Evolutionary conservation across 179 eudicot species (phyloP).

Genomic region (Spergularia azorica): DNA sequence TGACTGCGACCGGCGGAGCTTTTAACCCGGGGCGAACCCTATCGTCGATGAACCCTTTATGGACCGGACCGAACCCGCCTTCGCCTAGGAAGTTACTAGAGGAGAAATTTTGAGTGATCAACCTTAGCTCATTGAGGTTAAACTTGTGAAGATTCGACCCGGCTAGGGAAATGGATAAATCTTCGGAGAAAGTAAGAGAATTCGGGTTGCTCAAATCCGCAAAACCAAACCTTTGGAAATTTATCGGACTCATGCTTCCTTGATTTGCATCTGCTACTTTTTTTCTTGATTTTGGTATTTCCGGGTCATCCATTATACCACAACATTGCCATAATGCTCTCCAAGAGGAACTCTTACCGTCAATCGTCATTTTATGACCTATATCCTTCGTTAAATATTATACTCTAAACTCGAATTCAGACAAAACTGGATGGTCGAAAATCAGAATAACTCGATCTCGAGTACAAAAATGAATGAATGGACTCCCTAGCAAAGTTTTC

Average conservation of each 20-base stretch:
- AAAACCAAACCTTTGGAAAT: conserved; percentile 26
- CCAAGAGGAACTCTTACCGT: conserved; percentile 32
- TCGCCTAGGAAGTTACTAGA: conserved; percentile 56
- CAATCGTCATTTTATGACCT: conserved; percentile 20
- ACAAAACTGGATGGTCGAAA: too few species aligned
- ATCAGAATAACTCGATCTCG: too few species aligned
- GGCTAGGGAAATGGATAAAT: conserved; percentile 46
- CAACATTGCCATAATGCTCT: conserved; percentile 33
- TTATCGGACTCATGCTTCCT: conserved; percentile 21
- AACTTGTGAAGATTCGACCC: conserved; percentile 46
- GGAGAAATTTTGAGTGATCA: conserved; percentile 51
- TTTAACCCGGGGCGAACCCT: conserved; percentile 48
- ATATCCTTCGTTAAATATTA: too few species aligned
- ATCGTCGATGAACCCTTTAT: conserved; percentile 55
- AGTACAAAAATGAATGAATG: too few species aligned
- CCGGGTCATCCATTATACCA: conserved; percentile 18
- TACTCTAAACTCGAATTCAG: too few species aligned
- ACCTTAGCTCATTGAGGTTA: conserved; percentile 43
- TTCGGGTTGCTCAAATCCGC: conserved; percentile 38
- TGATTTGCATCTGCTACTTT: conserved; percentile 18
- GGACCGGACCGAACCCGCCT: conserved; percentile 65
- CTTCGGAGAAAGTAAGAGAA: conserved; percentile 40
- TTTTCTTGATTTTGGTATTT: conserved; percentile 26
- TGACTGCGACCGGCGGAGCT: conserved; percentile 53
- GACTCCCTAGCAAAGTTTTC: background rate